A percentile compares a stretch with the other conserved stretches of the same genome.
Conservation (phyloP, 148 eudicot genomes). For the Rhododendron simsii region DNA sequence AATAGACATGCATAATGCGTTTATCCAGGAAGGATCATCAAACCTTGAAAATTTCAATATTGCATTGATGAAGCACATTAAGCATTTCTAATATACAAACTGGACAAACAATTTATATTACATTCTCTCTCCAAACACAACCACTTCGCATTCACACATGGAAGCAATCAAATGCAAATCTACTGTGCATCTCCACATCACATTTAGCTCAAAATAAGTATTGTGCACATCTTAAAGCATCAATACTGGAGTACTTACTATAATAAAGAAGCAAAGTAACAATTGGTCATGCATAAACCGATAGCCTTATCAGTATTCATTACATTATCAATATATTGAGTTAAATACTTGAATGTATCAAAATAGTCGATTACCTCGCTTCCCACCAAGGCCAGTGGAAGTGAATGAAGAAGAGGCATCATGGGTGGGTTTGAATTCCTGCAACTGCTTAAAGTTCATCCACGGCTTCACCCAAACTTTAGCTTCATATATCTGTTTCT, state of each 20-base stretch:
- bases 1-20: neutral
- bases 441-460: constrained; percentile 63
- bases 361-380: constrained; percentile 23
- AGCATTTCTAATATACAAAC: neutral
- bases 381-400: constrained; percentile 29
- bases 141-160: neutral
- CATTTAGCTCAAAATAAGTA: neutral
- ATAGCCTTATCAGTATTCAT: neutral
- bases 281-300: neutral
- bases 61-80: neutral
- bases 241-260: neutral
- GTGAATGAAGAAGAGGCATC: constrained; percentile 30
- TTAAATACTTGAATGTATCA: neutral
- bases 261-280: neutral
- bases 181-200: neutral
- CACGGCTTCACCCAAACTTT: constrained; percentile 81
- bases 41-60: neutral
- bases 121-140: neutral
- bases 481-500: constrained; percentile 57
- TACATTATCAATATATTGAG: neutral
- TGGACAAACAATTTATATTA: neutral
- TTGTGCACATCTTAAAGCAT: neutral
- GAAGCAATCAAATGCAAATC: neutral
- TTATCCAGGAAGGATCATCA: neutral
- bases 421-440: constrained; percentile 51